Percentiles rank a stretch among this genome's conserved stretches.
phyloP scores from a whole-genome alignment of 192 early-diverging fungal species.

The Cladochytrium replicatum region DNA sequence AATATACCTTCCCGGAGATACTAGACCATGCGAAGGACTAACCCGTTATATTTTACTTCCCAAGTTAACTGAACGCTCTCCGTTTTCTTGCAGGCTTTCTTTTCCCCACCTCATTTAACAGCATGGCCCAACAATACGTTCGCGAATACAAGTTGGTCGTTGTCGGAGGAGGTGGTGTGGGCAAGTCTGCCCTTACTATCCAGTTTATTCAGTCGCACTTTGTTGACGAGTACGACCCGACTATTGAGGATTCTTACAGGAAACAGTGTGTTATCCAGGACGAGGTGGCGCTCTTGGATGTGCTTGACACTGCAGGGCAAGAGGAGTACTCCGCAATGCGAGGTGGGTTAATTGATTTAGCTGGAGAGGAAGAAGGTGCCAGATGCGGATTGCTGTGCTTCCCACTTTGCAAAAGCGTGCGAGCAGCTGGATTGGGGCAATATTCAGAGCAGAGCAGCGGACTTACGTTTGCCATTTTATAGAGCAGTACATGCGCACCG shows the following conservation, averaged over 20 bases:
- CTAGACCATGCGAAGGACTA: no score
- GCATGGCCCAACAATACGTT: no score
- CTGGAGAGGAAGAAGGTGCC: constrained; percentile 1
- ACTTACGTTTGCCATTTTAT: background rate
- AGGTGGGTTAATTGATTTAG: constrained; percentile 10
- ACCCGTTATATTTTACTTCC: no score
- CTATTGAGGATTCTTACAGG: constrained; percentile 52
- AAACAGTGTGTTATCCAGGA: constrained; percentile 72
- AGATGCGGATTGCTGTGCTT: no score
- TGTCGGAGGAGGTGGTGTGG: constrained; percentile 20
- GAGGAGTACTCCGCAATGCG: constrained; percentile 53
- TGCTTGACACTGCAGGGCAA: constrained; percentile 78
- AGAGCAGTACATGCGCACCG: constrained; percentile 73
- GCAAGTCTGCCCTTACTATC: constrained; percentile 37
- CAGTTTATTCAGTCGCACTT: constrained; percentile 77
- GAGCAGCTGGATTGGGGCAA: no score
- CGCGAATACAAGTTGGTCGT: constrained; percentile 26
- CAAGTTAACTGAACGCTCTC: no score
- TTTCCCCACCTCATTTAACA: no score
- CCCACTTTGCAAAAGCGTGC: no score
- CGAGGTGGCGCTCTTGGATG: constrained; percentile 61
- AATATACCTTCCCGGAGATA: no score
- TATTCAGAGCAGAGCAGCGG: background rate
- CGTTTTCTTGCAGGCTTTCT: no score
- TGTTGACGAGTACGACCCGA: constrained; percentile 36